Percentiles rank a stretch among this genome's conserved stretches.
Conservation (phyloP, 352 stramenopile species). For the Pythium dissimile region DNA sequence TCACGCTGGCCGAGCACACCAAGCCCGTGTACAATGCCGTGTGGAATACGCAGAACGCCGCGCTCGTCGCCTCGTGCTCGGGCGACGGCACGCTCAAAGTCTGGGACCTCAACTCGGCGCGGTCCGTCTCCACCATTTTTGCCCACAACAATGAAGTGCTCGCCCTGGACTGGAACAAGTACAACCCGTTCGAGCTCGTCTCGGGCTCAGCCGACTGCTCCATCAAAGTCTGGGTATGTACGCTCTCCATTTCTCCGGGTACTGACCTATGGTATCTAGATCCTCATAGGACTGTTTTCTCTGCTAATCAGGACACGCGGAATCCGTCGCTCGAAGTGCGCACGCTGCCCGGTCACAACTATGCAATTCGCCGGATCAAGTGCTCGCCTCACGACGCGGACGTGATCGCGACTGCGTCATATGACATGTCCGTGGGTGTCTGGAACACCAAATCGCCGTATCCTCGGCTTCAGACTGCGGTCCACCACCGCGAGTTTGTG, state of each 20-base stretch:
- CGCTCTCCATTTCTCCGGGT: neutral
- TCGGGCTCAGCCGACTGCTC: slow-evolving; percentile 80
- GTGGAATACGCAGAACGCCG: slow-evolving; percentile 80
- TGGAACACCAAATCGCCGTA: slow-evolving; percentile 87
- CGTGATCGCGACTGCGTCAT: slow-evolving; percentile 82
- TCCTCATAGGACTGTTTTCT: neutral
- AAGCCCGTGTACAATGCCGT: slow-evolving; percentile 81
- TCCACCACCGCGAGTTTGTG: slow-evolving; percentile 87
- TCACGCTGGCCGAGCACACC: slow-evolving; percentile 76
- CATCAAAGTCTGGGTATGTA: slow-evolving; percentile 88
- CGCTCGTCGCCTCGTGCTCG: slow-evolving; percentile 71
- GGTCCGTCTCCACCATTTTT: slow-evolving; percentile 54
- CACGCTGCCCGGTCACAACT: slow-evolving; percentile 74
- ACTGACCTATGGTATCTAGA: too few species aligned
- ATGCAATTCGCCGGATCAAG: slow-evolving; percentile 80
- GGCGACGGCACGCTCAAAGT: slow-evolving; percentile 74
- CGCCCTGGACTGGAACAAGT: slow-evolving; percentile 91
- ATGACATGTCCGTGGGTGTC: slow-evolving; percentile 89
- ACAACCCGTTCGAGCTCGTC: slow-evolving; percentile 87
- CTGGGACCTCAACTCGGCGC: slow-evolving; percentile 67
- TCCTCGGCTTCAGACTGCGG: slow-evolving; percentile 64
- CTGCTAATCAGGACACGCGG: slow-evolving; percentile 58
- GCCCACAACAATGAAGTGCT: slow-evolving; percentile 84
- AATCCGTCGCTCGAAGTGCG: slow-evolving; percentile 65
- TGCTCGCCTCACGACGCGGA: slow-evolving; percentile 81